Evolutionary conservation across 2,329 filamentous ascomycete species (phyloP).

Genomic region (Ophiostoma himal-ulmi): DNA sequence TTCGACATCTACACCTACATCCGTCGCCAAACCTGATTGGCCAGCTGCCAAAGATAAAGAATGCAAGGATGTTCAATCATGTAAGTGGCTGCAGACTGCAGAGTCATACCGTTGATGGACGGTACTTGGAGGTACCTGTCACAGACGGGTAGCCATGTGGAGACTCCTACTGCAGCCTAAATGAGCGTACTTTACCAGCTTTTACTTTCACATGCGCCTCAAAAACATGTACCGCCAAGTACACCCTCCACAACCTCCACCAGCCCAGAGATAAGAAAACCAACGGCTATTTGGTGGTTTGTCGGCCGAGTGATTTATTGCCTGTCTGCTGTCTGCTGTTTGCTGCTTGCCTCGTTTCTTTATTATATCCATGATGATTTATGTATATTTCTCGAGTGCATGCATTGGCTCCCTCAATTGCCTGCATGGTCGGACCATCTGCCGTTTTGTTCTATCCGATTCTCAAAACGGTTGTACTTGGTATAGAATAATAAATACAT

Average conservation of each 20-base stretch:
- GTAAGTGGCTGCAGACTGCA: constrained; percentile 9
- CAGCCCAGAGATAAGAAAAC: constrained; percentile 27
- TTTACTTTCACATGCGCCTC: neutral
- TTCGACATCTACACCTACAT: neutral
- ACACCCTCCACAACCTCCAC: constrained; percentile 12
- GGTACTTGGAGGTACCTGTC: neutral
- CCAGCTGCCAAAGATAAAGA: neutral
- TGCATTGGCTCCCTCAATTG: neutral
- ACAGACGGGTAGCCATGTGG: neutral
- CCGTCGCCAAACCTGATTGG: neutral
- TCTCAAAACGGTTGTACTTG: too few relatives aligned
- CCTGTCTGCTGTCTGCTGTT: neutral
- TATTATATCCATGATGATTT: neutral
- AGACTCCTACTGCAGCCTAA: neutral
- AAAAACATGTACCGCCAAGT: constrained; percentile 1
- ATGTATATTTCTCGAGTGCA: neutral
- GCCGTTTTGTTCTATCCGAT: neutral
- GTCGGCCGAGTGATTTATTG: neutral
- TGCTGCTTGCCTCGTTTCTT: neutral
- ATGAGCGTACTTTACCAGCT: neutral
- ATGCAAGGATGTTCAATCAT: neutral
- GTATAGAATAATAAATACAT: too few relatives aligned
- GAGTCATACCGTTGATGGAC: neutral
- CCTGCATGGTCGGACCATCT: neutral
- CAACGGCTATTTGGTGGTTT: constrained; percentile 24